Conservation (phyloP, 257 asterid species). For the Cruciata laevipes region DNA sequence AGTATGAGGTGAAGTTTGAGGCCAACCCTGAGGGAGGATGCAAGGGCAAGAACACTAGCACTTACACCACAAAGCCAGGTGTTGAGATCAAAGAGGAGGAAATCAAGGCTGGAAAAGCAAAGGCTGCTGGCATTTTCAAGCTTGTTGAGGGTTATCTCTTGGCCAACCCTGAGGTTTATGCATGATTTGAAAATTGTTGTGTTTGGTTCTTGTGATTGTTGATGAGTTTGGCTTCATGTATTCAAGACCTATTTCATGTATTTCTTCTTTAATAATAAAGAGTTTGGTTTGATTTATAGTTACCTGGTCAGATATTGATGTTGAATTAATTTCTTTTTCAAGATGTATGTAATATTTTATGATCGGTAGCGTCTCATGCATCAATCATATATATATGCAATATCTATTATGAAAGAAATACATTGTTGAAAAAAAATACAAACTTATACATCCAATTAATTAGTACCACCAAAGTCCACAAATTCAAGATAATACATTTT, state of each 20-base stretch:
- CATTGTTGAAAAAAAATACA: too few relatives aligned
- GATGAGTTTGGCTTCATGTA: background rate
- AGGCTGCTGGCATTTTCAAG: conserved; percentile 22
- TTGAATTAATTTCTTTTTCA: too few relatives aligned
- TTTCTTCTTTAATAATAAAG: too few relatives aligned
- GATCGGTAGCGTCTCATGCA: too few relatives aligned
- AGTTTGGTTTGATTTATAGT: background rate
- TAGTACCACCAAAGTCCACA: too few relatives aligned
- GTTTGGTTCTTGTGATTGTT: background rate
- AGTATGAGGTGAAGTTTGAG: conserved; percentile 43
- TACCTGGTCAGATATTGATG: too few relatives aligned
- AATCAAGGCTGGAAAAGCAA: conserved; percentile 27
- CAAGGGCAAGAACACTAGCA: conserved; percentile 35
- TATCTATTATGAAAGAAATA: too few relatives aligned
- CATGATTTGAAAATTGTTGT: background rate
- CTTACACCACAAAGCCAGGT: conserved; percentile 34
- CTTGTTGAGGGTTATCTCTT: conserved; percentile 27
- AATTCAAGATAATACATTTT: too few relatives aligned
- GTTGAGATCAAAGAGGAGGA: conserved; percentile 38
- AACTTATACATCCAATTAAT: too few relatives aligned
- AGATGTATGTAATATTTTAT: too few relatives aligned
- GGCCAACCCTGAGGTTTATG: conserved; percentile 29
- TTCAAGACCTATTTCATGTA: too few relatives aligned
- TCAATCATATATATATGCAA: too few relatives aligned
- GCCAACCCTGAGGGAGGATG: conserved; percentile 44